Evolutionary conservation across 2,329 filamentous ascomycete genomes (phyloP).

Genomic region (Aphanoascus verrucosus): DNA sequence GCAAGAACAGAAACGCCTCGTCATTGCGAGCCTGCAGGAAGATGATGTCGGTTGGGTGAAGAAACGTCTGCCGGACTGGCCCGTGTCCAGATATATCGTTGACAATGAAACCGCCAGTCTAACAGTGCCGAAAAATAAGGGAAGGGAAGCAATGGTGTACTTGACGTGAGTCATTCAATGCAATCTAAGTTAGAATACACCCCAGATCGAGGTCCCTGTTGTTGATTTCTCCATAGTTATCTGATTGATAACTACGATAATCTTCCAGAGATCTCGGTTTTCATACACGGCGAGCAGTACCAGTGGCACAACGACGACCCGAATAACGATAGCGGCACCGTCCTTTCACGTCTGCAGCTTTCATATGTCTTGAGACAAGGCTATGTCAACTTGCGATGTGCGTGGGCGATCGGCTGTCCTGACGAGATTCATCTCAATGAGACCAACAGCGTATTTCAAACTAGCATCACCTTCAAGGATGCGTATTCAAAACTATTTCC

Average conservation of each 20-base stretch:
- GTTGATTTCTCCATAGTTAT: slow-evolving; percentile 25
- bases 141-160: slow-evolving; percentile 46
- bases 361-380: slow-evolving; percentile 39
- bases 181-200: not conserved
- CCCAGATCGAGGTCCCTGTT: not conserved
- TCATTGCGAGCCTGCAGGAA: slow-evolving; percentile 36
- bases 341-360: slow-evolving; percentile 38
- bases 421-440: slow-evolving; percentile 18
- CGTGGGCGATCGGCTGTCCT: slow-evolving; percentile 43
- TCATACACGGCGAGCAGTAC: slow-evolving; percentile 34
- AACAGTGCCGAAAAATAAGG: slow-evolving; percentile 34
- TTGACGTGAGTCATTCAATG: slow-evolving; percentile 24
- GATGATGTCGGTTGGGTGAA: slow-evolving; percentile 39
- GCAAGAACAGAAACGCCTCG: slow-evolving; percentile 18
- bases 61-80: slow-evolving; percentile 37
- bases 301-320: slow-evolving; percentile 46
- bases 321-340: slow-evolving; percentile 38
- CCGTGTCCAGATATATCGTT: slow-evolving; percentile 35
- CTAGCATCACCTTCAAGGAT: slow-evolving; percentile 39
- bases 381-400: slow-evolving; percentile 48
- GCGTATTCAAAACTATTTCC: slow-evolving; percentile 42
- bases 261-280: slow-evolving; percentile 38
- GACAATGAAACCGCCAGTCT: slow-evolving; percentile 23
- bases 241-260: slow-evolving; percentile 42
- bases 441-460: slow-evolving; percentile 29